Conservation (phyloP, 2,329 filamentous ascomycete genomes). For the Tolypocladium inflatum region DNA sequence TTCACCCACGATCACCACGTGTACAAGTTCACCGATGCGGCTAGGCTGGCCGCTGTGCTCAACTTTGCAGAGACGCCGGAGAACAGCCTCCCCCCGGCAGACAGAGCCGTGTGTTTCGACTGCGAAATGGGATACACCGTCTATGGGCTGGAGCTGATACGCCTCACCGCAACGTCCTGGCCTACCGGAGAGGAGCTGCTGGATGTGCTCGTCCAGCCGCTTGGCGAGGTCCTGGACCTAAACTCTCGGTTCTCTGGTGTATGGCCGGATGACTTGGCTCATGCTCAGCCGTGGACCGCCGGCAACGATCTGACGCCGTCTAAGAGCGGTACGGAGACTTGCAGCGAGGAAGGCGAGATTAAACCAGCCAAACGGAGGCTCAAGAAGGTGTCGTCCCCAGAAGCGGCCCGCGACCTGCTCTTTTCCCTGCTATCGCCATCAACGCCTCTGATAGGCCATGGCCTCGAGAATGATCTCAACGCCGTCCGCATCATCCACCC, state of each 20-base stretch:
- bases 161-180: constrained; percentile 84
- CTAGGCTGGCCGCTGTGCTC: constrained; percentile 65
- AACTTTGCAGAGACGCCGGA: constrained; percentile 73
- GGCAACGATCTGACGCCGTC: constrained; percentile 12
- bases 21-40: constrained; percentile 71
- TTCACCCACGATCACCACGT: constrained; percentile 65
- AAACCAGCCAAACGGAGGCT: constrained; percentile 34
- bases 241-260: constrained; percentile 92
- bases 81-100: constrained; percentile 40
- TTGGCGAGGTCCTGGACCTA: constrained; percentile 78
- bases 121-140: constrained; percentile 98
- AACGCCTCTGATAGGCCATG: constrained; percentile 85
- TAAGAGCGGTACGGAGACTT: constrained; percentile 13
- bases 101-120: constrained; percentile 74
- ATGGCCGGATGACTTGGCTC: constrained; percentile 63
- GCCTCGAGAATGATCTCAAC: constrained; percentile 92
- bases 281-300: constrained; percentile 48
- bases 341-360: constrained; percentile 18
- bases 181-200: constrained; percentile 65
- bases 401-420: constrained; percentile 65
- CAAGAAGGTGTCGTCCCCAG: constrained; percentile 66
- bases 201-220: constrained; percentile 75
- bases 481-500: constrained; percentile 76
- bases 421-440: constrained; percentile 64
- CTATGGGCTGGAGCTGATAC: constrained; percentile 77